Percentiles rank a stretch among this genome's conserved stretches.
Evolutionary conservation across 2,329 filamentous ascomycete genomes (phyloP).

Genomic region (Fusarium dimerum): DNA sequence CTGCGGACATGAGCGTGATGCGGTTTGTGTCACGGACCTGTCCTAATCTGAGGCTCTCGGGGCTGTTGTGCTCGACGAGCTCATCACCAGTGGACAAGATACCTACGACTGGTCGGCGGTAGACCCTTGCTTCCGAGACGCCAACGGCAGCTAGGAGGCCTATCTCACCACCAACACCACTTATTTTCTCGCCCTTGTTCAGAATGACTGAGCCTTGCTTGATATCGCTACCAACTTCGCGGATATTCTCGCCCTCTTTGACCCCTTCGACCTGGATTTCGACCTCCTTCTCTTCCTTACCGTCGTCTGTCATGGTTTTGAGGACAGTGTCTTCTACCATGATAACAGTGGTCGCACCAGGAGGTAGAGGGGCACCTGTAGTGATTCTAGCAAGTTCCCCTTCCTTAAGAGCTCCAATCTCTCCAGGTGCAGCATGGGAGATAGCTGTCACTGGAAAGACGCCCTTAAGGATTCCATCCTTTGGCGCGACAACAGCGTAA

Average conservation of each 20-base stretch:
- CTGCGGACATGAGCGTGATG: constrained; percentile 80
- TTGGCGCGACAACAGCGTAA: constrained; percentile 77
- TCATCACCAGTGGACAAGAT: constrained; percentile 95
- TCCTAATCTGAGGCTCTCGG: constrained; percentile 66
- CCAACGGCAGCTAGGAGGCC: constrained; percentile 87
- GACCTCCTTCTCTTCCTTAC: constrained; percentile 81
- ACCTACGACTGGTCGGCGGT: constrained; percentile 75
- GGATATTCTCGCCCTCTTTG: constrained; percentile 79
- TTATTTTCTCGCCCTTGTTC: constrained; percentile 77
- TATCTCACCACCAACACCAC: constrained; percentile 85
- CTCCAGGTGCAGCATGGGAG: constrained; percentile 79
- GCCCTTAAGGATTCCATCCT: constrained; percentile 68
- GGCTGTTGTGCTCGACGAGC: constrained; percentile 73
- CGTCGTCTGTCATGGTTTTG: constrained; percentile 73
- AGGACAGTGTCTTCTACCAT: constrained; percentile 91
- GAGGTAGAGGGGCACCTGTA: constrained; percentile 87
- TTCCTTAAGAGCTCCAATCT: constrained; percentile 62
- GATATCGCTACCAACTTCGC: constrained; percentile 89
- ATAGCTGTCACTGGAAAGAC: constrained; percentile 83
- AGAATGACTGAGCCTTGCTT: constrained; percentile 69
- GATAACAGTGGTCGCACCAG: constrained; percentile 85
- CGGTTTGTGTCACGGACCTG: constrained; percentile 95
- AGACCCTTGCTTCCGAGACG: constrained; percentile 68
- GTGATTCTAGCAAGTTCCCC: constrained; percentile 89
- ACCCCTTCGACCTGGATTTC: constrained; percentile 81